Evolutionary conservation across 805 yeast genomes (phyloP).

Genomic region (Candida nanaspora): DNA sequence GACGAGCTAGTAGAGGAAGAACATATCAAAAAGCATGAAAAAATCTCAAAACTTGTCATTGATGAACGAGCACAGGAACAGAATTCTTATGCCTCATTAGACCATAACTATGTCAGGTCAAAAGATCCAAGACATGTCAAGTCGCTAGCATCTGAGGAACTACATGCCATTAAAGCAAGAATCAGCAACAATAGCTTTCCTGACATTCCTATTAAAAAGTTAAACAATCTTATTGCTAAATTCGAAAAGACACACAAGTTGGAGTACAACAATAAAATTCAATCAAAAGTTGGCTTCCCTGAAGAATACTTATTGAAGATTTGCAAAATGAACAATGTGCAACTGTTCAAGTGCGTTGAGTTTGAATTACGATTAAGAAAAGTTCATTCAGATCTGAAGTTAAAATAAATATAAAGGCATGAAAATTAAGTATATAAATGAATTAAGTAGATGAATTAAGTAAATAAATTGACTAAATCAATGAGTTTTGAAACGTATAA

Average conservation of each 20-base stretch:
- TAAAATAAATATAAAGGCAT: too few relatives aligned
- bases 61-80: neutral
- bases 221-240: neutral
- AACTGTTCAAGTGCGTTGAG: neutral
- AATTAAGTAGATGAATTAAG: neutral
- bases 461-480: too few relatives aligned
- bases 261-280: too few relatives aligned
- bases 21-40: neutral
- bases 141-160: neutral
- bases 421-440: neutral
- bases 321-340: neutral
- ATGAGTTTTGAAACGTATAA: too few relatives aligned
- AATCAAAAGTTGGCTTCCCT: too few relatives aligned
- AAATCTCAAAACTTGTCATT: neutral
- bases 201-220: neutral
- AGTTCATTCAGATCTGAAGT: neutral
- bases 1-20: neutral
- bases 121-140: neutral
- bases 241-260: neutral
- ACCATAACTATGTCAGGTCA: neutral
- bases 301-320: neutral
- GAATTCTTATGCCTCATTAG: neutral
- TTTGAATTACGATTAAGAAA: neutral
- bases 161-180: neutral
- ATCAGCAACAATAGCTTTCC: neutral